Evolutionary conservation across 306 rosid species (phyloP), one percentile per base, ranked within the genome.

Genomic region (Prinsepia uniflora): DNA sequence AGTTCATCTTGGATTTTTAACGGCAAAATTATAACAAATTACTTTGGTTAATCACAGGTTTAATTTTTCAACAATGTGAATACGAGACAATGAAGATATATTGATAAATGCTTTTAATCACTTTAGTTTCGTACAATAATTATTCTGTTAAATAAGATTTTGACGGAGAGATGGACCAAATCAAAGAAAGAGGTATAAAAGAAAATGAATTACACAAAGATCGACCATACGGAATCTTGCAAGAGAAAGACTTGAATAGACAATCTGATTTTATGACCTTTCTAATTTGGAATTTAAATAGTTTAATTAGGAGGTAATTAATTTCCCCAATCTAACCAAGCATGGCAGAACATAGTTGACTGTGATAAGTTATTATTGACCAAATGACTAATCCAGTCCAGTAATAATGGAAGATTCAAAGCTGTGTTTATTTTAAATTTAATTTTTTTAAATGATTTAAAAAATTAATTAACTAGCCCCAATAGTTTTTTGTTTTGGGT

Each of bases 331-430:
- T 39, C 46, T 6, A 15, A 61, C 46, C 13, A 39, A 24, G 74
- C 65, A 22, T 57, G 56, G 44, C 44, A 30, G 36, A 30, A 30
- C 36, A 22, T 24, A 22, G 15, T 70, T 70, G 74, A 57, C 66
- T 18, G 19, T 44, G 56, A 62, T 70, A 57, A 15, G 65, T 61
- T 6, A 7, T 43, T 55, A 7, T 43, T 55, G 74, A 70, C 65
- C 65, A 17, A 67, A 70, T 22, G 74, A 70, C 65, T 22, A 11
- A 56, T 56, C 53, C 54, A 70, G 22, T 7, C 8, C 6, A 39
- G 6, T 39, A 40, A 18, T 34, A 50, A 0, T 53, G 39, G 40
- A 18, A 12, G 36, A 18, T 67, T 69, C 63, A 54, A 67, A 52
- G 18, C 13, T 10, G 10, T 46, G 9, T 46, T 46, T 46, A 30